Conservation (phyloP, 1,139 yeast species). For the Magnusiomyces sp. region DNA sequence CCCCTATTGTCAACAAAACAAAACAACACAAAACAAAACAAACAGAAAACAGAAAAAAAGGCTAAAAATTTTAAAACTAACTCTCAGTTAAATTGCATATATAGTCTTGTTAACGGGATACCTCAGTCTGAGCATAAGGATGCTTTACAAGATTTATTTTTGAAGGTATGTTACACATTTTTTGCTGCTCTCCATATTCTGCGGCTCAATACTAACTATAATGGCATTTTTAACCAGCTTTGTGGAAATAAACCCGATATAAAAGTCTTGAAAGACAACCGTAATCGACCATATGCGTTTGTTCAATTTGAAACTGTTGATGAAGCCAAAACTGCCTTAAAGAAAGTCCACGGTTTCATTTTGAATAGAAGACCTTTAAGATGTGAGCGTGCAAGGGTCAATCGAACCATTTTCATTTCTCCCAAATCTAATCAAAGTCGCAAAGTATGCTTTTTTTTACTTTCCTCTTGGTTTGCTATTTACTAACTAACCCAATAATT, state of each 20-base stretch:
- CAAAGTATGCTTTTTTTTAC: conserved; percentile 3
- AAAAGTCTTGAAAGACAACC: conserved; percentile 78
- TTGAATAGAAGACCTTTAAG: conserved; percentile 71
- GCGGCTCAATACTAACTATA: conserved; percentile 30
- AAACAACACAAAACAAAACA: conserved; percentile 61
- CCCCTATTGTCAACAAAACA: conserved; percentile 50
- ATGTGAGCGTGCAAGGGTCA: conserved; percentile 87
- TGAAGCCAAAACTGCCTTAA: conserved; percentile 64
- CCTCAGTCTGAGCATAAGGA: conserved; percentile 12
- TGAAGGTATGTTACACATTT: conserved; percentile 24
- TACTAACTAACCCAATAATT: no score
- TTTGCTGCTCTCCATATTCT: conserved; percentile 4
- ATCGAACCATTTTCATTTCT: conserved; percentile 58
- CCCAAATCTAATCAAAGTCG: conserved; percentile 14
- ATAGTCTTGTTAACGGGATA: conserved; percentile 14
- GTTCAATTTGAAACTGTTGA: conserved; percentile 71
- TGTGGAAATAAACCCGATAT: conserved; percentile 60
- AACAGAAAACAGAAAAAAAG: no score
- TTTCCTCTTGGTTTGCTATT: background rate
- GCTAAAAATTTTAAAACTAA: background rate
- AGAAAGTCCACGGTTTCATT: conserved; percentile 56
- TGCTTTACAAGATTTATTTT: conserved; percentile 50
- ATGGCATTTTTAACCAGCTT: conserved; percentile 35
- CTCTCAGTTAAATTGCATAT: background rate
- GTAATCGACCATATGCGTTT: conserved; percentile 87